Base-by-base conservation (phyloP, 2,329 filamentous ascomycete species). In the Cladosporium sp. region DNA sequence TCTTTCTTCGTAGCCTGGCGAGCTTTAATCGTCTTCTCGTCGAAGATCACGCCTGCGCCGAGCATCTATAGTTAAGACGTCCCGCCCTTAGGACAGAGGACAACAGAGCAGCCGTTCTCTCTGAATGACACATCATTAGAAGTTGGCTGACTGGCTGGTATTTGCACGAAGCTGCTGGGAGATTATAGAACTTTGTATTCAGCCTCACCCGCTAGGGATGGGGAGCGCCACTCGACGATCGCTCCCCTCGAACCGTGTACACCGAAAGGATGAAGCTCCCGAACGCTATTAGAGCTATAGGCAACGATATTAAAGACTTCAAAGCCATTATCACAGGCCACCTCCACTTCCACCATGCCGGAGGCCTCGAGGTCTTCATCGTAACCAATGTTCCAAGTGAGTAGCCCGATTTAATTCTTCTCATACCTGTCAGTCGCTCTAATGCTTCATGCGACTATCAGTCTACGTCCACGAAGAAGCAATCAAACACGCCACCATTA, bases 391-490 rank as follows among this genome's bases (percentile, higher is more conserved):
- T 74, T 6, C 48, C 48, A 9, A 37, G 47, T 36, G n/a, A 24
- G 47, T 3, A 22, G n/a, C 28, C 25, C n/a, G 13, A 4, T 20
- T 28, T 12, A 20, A n/a, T n/a, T 22, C 4, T 17, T 22, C 39
- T 10, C 12, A 42, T 9, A 28, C 25, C 3, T 10, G 28, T 10
- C 8, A 32, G 2, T 32, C 19, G n/a, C n/a, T 9, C 47, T 49
- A 4, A 49, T 28, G 15, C 13, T 28, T 13, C 32, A n/a, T 17
- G 4, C 47, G 2, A 32, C 5, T 1, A 19, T 69, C 69, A 3
- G 67, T 74, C 54, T 72, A 71, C 55, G 70, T 71, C 25, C 71
- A 74, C 51, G 71, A 74, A 56, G 61, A 69, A 22, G 72, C 73
- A 56, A 57, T 74, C 25, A 73, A 73, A 57, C 66, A 73, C 57